phyloP scores from a whole-genome alignment of 169 alveolate species.

The Plasmodium coatneyi region DNA sequence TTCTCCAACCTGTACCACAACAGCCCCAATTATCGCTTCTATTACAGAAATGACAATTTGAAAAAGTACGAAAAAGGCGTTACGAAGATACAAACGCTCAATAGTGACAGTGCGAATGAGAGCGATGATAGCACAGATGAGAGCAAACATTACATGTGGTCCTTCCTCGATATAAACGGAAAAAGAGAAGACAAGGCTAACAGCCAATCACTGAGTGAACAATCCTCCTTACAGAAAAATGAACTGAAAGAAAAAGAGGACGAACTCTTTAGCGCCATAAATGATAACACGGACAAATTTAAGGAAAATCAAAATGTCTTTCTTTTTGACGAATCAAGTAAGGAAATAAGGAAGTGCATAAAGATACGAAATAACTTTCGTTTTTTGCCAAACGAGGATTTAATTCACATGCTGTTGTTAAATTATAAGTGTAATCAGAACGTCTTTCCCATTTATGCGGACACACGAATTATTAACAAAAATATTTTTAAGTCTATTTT shows the following conservation, averaged over 20 bases:
- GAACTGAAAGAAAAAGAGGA: background rate
- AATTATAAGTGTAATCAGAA: conserved; percentile 63
- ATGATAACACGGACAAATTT: conserved; percentile 1
- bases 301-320: conserved; percentile 47
- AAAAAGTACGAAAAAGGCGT: background rate
- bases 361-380: conserved; percentile 53
- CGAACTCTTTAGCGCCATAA: background rate
- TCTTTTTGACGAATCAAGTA: conserved; percentile 37
- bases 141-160: background rate
- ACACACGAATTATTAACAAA: conserved; percentile 13
- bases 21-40: conserved; percentile 7
- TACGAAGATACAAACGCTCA: background rate
- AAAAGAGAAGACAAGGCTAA: background rate
- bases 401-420: conserved; percentile 21
- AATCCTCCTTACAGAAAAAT: background rate
- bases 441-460: conserved; percentile 21
- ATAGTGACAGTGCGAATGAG: background rate
- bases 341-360: conserved; percentile 22
- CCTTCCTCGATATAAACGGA: conserved; percentile 1
- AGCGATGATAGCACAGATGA: background rate
- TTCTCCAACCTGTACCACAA: conserved; percentile 24
- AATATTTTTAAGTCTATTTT: conserved; percentile 41
- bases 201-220: background rate
- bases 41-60: conserved; percentile 15
- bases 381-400: background rate